Evolutionary conservation across 2,329 filamentous ascomycete species (phyloP), one percentile per base, ranked within the genome.

Genomic region (Fusarium fujikuroi): DNA sequence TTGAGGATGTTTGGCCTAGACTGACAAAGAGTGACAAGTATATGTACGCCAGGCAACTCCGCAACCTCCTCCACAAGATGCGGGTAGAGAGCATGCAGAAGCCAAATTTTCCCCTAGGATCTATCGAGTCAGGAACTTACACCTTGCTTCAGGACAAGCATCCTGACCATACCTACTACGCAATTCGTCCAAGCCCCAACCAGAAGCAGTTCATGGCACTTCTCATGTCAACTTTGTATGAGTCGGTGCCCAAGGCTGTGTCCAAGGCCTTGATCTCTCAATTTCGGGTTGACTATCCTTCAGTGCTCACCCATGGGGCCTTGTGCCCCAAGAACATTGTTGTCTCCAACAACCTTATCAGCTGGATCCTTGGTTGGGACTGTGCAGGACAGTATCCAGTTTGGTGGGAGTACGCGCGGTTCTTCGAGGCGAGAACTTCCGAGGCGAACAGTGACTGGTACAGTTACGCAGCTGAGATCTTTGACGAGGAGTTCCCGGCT

Each of bases 341-440:
- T n/a, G 74, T 81, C 14, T 57, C 72, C 2, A 69, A 78, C 15
- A 65, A 58, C 23, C 63, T 63, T 28, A 75, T 81, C 40, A 63
- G 65, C 14, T 73, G 70, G 56, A 75, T 81, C 44, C 56, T 77
- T 11, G 78, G 79, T 19, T 81, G 79, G 80, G 78, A 80, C 50
- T 79, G 70, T 36, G 77, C 79, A 9, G 80, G 80, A 23, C 76
- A 73, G 67, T 81, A 81, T 66, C 80, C 80, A 2, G 71, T 70
- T 21, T 81, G 80, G 80, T 81, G 80, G 80, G 79, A 81, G 12
- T 81, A 81, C 50, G 79, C 73, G 62, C 80, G 80, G 47, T 81
- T 81, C 60, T 81, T 81, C 42, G 80, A 81, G 57, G 74, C 79
- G 11, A 70, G 69, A 23, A 80, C 79, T 39, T n/a, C 60, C 3